Conservation (phyloP, 805 yeast genomes). For the Saccharomycopsis sp. region DNA sequence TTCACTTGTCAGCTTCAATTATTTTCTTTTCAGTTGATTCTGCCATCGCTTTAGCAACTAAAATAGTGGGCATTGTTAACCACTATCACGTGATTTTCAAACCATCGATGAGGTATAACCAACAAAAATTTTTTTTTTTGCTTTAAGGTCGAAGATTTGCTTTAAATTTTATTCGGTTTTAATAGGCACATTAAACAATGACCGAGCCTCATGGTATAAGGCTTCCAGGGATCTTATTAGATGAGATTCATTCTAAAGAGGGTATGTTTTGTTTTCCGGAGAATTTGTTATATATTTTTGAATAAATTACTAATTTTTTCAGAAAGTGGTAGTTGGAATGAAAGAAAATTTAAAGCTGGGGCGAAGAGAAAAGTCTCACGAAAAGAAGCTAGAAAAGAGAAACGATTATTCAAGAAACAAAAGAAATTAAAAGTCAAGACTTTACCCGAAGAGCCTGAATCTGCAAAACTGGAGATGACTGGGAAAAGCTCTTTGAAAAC, state of each 20-base stretch:
- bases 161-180: too few species aligned
- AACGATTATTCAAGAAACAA: constrained; percentile 31
- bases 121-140: too few species aligned
- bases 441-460: background rate
- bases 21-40: too few species aligned
- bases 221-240: constrained; percentile 48
- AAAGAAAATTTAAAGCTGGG: constrained; percentile 29
- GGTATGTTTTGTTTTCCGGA: constrained; percentile 18
- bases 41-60: too few species aligned
- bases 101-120: too few species aligned
- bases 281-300: background rate
- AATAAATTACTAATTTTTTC: constrained; percentile 7
- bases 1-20: too few species aligned
- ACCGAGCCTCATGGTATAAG: constrained; percentile 38
- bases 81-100: too few species aligned
- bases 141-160: too few species aligned
- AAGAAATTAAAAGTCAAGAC: constrained; percentile 19
- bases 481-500: constrained; percentile 5
- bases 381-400: constrained; percentile 37
- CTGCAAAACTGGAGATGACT: background rate
- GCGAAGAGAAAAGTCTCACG: constrained; percentile 29
- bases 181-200: constrained; percentile 11
- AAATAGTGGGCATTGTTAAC: too few species aligned
- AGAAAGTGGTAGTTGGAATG: constrained; percentile 38
- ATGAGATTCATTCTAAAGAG: constrained; percentile 36